Conservation (phyloP, 768 basidiomycete genomes). For the Rubroboletus pulcherrimus region DNA sequence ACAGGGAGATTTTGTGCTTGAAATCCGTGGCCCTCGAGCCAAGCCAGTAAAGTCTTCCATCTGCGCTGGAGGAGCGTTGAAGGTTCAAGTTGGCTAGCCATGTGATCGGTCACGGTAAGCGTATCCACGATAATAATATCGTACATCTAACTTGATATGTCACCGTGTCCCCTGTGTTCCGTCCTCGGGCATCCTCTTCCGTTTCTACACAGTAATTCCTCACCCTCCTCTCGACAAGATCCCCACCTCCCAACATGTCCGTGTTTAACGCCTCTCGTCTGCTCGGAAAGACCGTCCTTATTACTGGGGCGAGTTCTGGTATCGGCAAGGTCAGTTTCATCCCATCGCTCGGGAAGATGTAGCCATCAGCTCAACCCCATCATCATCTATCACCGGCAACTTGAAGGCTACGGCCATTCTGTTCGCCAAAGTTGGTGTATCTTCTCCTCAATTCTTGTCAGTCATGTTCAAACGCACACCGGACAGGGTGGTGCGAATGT, state of each 20-base stretch:
- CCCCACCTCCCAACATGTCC: constrained; percentile 48
- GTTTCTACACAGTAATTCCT: neutral
- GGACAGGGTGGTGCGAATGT: constrained; percentile 80
- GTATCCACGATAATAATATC: neutral
- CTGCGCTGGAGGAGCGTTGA: constrained; percentile 10
- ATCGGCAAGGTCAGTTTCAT: constrained; percentile 74
- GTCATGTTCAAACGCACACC: neutral
- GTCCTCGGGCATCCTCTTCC: constrained; percentile 2
- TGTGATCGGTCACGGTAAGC: neutral
- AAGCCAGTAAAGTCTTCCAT: constrained; percentile 49
- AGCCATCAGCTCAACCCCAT: neutral
- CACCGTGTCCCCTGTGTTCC: neutral
- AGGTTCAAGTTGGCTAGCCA: neutral
- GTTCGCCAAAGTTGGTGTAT: constrained; percentile 69
- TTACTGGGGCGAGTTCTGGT: constrained; percentile 87
- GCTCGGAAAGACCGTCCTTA: constrained; percentile 79
- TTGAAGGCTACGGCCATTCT: constrained; percentile 78
- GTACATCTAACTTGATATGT: neutral
- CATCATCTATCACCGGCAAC: constrained; percentile 1
- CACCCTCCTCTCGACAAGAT: neutral
- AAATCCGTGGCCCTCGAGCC: constrained; percentile 52
- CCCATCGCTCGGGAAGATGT: neutral
- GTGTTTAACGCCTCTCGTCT: constrained; percentile 78
- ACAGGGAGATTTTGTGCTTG: constrained; percentile 43
- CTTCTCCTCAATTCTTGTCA: neutral